Evolutionary conservation across 164 flowering plant genomes (phyloP), one percentile per base, ranked within the genome.

Genomic region (Cinnamomum micranthum): DNA sequence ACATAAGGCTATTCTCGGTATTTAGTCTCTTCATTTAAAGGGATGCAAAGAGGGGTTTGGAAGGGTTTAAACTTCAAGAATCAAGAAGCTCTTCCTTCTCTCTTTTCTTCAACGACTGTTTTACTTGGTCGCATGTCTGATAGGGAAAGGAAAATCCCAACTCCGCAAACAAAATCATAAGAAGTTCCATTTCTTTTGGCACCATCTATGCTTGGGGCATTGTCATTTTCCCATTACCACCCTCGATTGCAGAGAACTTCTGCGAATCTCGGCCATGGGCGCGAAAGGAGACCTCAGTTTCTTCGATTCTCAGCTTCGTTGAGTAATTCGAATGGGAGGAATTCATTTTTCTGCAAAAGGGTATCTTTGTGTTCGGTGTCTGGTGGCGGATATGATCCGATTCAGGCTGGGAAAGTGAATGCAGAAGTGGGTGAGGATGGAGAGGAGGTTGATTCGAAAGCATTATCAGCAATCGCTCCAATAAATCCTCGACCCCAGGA

Each of bases 311-410:
- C 88, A 71, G 73, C 75, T 60, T 82, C 88, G 2, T 72, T 91
- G 72, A 80, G 75, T 23, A 80, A 81, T 5, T 79, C 81, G 72
- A 77, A 71, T 58, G 66, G 79, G 24, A 73, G 79, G 70, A 77
- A 67, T 75, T 82, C 81, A 71, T 74, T 22, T 78, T 76, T 73
- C 12, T 74, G 72, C 20, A 71, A 77, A 13, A 74, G 86, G 65
- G 85, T 79, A 0, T 91, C 88, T 69, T 91, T 89, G 75, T 92
- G 97, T 75, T 86, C 97, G 25, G 95, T 88, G 35, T 83, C 97
- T 0, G 78, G 81, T 5, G 92, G 88, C 72, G 90, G 87, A 10
- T 80, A 87, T 9, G 80, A 71, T 2, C 73, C 79, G 6, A 82
- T 52, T 20, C 88, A 71, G 41, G 81, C 74, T 9, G 86, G 73